Evolutionary conservation across 768 basidiomycete genomes (phyloP), one percentile per base, ranked within the genome.

Genomic region (Leucogyrophana mollusca): DNA sequence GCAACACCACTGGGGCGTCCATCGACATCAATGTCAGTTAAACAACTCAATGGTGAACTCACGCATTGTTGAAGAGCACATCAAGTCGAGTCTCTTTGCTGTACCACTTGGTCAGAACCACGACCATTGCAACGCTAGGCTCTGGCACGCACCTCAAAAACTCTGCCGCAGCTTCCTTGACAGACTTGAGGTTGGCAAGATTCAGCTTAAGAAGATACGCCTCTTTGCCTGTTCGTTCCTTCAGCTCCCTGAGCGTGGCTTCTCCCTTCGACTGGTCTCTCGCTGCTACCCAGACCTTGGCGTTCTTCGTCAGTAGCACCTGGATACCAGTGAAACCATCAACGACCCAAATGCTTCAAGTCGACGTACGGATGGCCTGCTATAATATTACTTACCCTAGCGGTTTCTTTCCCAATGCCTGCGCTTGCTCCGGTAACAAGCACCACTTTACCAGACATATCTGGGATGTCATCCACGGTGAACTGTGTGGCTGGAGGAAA

Each of bases 351-450:
- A n/a, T n/a, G n/a, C n/a, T n/a, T n/a, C n/a, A n/a, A n/a, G n/a
- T n/a, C n/a, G n/a, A n/a, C n/a, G n/a, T n/a, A n/a, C n/a, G n/a
- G n/a, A n/a, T n/a, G n/a, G n/a, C n/a, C n/a, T n/a, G n/a, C n/a
- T n/a, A n/a, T n/a, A n/a, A n/a, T n/a, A n/a, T n/a, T n/a, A n/a
- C n/a, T n/a, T 30, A 45, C 45, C 30, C 69, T 17, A 16, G 45
- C 50, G 8, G 72, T 74, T 50, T 74, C 72, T 43, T 74, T 74
- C 6, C 77, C 76, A 34, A 78, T 65, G 10, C 77, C 76, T 8
- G 70, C 58, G 55, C 75, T 77, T 1, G 66, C 74, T 5, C 78
- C 79, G 3, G 77, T 78, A 2, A 78, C 59, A 32, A 69, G 51
- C 38, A 62, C 54, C 14, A 65, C 62, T 46, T 63, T 69, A 9